A percentile compares a stretch with the other conserved stretches of the same genome.
Conservation (phyloP, 129 eudicot species). For the Apium graveolens region DNA sequence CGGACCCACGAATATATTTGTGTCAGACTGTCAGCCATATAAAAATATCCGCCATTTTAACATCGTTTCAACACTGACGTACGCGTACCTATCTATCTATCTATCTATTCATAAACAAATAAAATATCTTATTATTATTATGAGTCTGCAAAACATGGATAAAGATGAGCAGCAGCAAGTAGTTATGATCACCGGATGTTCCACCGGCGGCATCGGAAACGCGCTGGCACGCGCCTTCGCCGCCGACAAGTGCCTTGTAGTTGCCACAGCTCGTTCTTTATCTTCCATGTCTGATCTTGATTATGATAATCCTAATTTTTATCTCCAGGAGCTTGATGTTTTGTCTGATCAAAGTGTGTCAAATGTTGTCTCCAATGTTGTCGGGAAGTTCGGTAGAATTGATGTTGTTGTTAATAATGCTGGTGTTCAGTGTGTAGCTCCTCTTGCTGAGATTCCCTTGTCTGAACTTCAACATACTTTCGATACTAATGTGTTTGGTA, state of each 20-base stretch:
- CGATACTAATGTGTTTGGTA: constrained; percentile 84
- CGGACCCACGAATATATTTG: too few species aligned
- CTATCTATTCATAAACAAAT: too few species aligned
- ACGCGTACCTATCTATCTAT: too few species aligned
- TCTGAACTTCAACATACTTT: constrained; percentile 49
- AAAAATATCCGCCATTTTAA: too few species aligned
- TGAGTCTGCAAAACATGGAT: background rate
- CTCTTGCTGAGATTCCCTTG: constrained; percentile 79
- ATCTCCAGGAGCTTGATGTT: constrained; percentile 66
- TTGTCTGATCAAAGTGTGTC: constrained; percentile 54
- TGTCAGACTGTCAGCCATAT: too few species aligned
- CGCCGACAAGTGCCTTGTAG: constrained; percentile 55
- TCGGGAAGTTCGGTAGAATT: constrained; percentile 58
- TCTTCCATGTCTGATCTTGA: constrained; percentile 53
- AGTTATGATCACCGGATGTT: constrained; percentile 78
- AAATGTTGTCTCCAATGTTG: constrained; percentile 35
- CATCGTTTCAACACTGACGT: too few species aligned
- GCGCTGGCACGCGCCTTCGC: constrained; percentile 78
- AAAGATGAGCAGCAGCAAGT: constrained; percentile 28
- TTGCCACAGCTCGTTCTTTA: constrained; percentile 62
- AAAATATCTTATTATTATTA: too few species aligned
- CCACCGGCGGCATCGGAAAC: constrained; percentile 86
- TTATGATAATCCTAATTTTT: constrained; percentile 25
- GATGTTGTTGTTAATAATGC: constrained; percentile 85
- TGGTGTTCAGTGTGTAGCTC: constrained; percentile 93